A percentile compares a stretch with the other conserved stretches of the same genome.
Evolutionary conservation across 2,329 filamentous ascomycete genomes (phyloP).

Genomic region (Massarina eburnea): DNA sequence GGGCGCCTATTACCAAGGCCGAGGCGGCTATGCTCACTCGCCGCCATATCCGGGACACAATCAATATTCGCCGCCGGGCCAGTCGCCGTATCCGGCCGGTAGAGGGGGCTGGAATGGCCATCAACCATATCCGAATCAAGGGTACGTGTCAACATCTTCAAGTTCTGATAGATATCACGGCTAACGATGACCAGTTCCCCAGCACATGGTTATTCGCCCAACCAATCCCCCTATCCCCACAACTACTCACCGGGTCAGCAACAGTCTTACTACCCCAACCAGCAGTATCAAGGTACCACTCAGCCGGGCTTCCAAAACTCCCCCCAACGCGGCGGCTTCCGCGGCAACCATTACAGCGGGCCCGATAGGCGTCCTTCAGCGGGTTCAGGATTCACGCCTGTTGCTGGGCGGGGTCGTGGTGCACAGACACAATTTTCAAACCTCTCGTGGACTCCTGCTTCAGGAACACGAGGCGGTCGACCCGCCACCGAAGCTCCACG

Average conservation of each 20-base stretch:
- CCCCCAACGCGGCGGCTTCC: constrained; percentile 55
- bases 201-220: constrained; percentile 60
- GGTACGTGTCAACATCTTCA: constrained; percentile 49
- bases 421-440: constrained; percentile 61
- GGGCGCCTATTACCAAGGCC: constrained; percentile 38
- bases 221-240: constrained; percentile 56
- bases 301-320: constrained; percentile 55
- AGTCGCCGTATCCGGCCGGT: constrained; percentile 60
- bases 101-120: constrained; percentile 57
- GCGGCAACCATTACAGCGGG: constrained; percentile 59
- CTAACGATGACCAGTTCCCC: constrained; percentile 44
- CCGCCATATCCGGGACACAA: constrained; percentile 60
- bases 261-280: constrained; percentile 57
- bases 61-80: constrained; percentile 62
- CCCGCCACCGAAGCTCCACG: constrained; percentile 43
- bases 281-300: constrained; percentile 58
- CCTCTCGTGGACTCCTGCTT: constrained; percentile 69
- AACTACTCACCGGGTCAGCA: constrained; percentile 42
- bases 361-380: constrained; percentile 47
- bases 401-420: constrained; percentile 55
- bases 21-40: constrained; percentile 57
- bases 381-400: constrained; percentile 43
- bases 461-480: constrained; percentile 56
- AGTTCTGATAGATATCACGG: too few relatives aligned
- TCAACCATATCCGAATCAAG: constrained; percentile 49